Conservation (phyloP, 2,329 filamentous ascomycete genomes). For the Xylogone sp. region DNA sequence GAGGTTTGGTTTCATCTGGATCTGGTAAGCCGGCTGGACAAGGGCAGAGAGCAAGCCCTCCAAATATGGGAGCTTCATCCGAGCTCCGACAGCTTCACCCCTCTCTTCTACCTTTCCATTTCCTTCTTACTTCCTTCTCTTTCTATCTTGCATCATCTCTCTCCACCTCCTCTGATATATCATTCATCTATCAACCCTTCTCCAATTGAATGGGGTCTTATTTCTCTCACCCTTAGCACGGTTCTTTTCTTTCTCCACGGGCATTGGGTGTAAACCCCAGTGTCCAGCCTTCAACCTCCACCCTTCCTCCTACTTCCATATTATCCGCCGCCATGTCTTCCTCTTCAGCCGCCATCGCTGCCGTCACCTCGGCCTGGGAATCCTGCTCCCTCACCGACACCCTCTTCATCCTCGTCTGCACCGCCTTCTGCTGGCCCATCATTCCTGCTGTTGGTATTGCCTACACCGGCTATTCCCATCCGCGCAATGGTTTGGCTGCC, state of each 20-base stretch:
- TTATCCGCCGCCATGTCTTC: not conserved
- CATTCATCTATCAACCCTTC: not conserved
- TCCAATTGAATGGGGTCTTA: not conserved
- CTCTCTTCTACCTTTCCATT: not conserved
- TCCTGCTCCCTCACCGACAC: slow-evolving; percentile 49
- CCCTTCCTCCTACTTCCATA: not conserved
- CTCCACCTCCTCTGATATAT: not conserved
- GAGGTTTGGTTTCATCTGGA: not conserved
- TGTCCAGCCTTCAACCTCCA: not conserved
- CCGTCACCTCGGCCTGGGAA: slow-evolving; percentile 42
- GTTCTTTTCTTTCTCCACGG: not conserved
- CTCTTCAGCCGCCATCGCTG: slow-evolving; percentile 17
- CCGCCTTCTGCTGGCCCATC: slow-evolving; percentile 60
- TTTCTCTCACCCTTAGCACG: not conserved
- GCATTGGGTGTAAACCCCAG: not conserved
- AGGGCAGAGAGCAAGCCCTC: not conserved
- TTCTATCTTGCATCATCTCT: not conserved
- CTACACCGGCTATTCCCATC: slow-evolving; percentile 58
- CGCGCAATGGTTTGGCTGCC: slow-evolving; percentile 57
- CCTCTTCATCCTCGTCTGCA: slow-evolving; percentile 52
- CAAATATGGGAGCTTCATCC: not conserved
- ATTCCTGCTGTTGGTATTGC: slow-evolving; percentile 64
- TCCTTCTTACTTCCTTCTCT: not conserved
- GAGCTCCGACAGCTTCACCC: not conserved
- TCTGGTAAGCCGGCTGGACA: not conserved